Base-by-base conservation (phyloP, 805 yeast genomes). In the Lachancea sp. region DNA sequence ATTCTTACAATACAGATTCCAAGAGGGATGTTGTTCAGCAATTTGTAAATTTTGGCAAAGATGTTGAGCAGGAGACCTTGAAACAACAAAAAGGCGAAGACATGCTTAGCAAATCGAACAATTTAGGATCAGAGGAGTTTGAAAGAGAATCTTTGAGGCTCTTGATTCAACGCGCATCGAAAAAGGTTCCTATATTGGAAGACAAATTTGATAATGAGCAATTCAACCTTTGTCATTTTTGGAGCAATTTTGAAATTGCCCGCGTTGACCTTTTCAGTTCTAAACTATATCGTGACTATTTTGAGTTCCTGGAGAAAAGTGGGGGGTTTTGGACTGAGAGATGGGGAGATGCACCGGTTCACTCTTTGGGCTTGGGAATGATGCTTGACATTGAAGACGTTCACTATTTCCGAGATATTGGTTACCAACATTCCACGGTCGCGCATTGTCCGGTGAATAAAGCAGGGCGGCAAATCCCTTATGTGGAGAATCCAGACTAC, bases 291-390 rank as follows among this genome's bases (percentile, higher is more conserved):
- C 70, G 76, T 36, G 68, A 69, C 19, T 89, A 80, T 58, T 86
- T 85, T 59, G 64, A 78, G 29, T 74, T 68, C 50, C 61, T 90
- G 36, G 97, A 92, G 41, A 36, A 61, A 6, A 65, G 78, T 3
- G 86, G 89, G 8, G 97, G 97, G 0, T 89, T 90, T 56, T 88
- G 79, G 71, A 72, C 74, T 40, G 96, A 92, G 60, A 68, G 98
- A 54, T 90, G 97, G 97, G 97, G 97, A 2, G 97, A 90, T 69
- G 96, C 97, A 0, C 96, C 97, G 0, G 79, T 90, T 4, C 97
- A 88, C 59, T 81, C 96, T 0, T 62, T 92, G 17, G 97, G 94
- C 0, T 75, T 83, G 4, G 90, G 87, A 0, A 70, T 92, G 73
- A 69, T 83, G 52, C 65, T 89, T 30, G 71, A 82, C 43, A 60